phyloP scores from a whole-genome alignment of 495 filamentous ascomycete species.

The Aspergillus ostianus region DNA sequence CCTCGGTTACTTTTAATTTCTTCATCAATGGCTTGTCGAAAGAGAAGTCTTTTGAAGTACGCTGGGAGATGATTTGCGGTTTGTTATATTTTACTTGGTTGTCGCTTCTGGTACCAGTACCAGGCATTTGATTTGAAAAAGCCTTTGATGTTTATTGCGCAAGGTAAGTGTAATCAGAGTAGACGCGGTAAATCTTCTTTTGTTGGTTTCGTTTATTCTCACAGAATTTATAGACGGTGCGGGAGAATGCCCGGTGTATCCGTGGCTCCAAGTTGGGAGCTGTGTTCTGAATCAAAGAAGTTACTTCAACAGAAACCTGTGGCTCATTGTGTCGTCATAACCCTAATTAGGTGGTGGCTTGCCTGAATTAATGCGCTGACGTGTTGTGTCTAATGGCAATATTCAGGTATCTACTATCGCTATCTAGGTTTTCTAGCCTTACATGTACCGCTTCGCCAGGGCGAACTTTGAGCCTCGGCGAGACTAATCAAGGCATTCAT shows the following conservation, averaged over 20 bases:
- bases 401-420: conserved; percentile 8
- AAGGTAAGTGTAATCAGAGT: conserved; percentile 8
- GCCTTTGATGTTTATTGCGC: neutral
- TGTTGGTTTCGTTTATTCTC: conserved; percentile 5
- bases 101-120: conserved; percentile 1
- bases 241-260: neutral
- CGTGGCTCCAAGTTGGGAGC: conserved; percentile 1
- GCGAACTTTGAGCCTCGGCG: no score
- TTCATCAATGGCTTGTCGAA: conserved; percentile 3
- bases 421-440: neutral
- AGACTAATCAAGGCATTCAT: no score
- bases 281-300: conserved; percentile 6
- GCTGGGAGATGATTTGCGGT: conserved; percentile 1
- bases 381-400: conserved; percentile 1
- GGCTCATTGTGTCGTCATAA: neutral
- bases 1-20: conserved; percentile 7
- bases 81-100: conserved; percentile 7
- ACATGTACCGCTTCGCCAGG: no score
- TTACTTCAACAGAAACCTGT: conserved; percentile 7
- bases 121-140: neutral
- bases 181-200: conserved; percentile 4
- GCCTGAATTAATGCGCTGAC: conserved; percentile 4
- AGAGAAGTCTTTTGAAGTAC: conserved; percentile 4
- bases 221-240: conserved; percentile 4
- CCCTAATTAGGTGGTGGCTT: neutral